Base-by-base conservation (phyloP, 352 stramenopile species). In the Globisporangium ultimum region DNA sequence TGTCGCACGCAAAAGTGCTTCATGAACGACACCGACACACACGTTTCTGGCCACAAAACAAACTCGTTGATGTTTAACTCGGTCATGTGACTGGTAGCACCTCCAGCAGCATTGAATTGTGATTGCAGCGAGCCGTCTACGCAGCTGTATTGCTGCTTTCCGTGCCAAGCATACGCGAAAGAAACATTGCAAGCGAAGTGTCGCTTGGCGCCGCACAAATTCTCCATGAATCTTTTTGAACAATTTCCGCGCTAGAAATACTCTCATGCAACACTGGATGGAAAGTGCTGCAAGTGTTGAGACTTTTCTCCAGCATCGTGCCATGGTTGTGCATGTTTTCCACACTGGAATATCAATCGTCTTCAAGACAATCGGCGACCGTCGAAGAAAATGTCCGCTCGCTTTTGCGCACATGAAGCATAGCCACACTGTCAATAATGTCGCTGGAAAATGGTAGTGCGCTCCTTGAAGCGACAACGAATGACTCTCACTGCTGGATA, bases 21-120 rank as follows among this genome's bases (percentile, higher is more conserved):
- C 28, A 24, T 52, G 14, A 40, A 68, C 58, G 5, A 72, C 52
- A 0, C 53, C 50, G 0, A 48, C 24, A 36, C 71, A 69, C 8
- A 78, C 57, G 1, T 53, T 32, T 0, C 51, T 63, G 2, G 76
- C 60, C 14, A 61, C 46, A 6, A 53, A 54, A 0, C 47, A 32
- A 14, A 75, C 55, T 34, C 78, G 64, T 17, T 61, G 62, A 13
- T 46, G 53, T 3, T 48, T 45, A 13, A 80, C 58, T 24, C 50
- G 53, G n/a, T 41, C 13, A 43, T 68, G 55, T 18, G 78, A 67
- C n/a, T 43, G 45, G 8, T 63, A 32, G 15, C 74, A 76, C 24
- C 80, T 70, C 76, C 76, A 90, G 6, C 45, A 55, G 22, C 70
- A 87, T 59, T 89, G 78, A 42, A 89, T 71, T 14, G 60, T 53